phyloP scores from a whole-genome alignment of 768 basidiomycete species.

The Lenzites betulinus region DNA sequence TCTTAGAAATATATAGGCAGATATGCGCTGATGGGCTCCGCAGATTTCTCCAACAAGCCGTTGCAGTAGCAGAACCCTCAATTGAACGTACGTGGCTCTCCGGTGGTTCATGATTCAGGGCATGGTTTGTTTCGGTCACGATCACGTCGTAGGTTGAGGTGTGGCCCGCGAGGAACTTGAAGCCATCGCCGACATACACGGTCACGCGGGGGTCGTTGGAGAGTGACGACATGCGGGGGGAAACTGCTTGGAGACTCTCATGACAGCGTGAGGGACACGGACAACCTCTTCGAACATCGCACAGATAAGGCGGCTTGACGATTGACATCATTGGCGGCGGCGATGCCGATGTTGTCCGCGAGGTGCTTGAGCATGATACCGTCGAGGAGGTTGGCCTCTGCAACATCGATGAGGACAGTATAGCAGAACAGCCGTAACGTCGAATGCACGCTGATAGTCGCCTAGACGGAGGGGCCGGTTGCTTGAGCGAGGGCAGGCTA shows the following conservation, averaged over 20 bases:
- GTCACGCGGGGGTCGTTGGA: conserved; percentile 79
- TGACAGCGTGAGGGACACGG: no score
- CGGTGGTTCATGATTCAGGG: no score
- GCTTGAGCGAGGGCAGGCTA: no score
- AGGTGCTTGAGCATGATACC: conserved; percentile 90
- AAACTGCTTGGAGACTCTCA: conserved; percentile 90
- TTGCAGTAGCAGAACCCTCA: no score
- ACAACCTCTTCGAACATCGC: no score
- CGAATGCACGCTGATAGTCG: not conserved
- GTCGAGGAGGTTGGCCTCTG: conserved; percentile 94
- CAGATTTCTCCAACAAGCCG: no score
- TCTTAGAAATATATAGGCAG: no score
- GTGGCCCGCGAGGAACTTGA: conserved; percentile 93
- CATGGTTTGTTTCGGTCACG: no score
- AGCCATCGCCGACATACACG: conserved; percentile 91
- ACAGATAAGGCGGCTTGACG: no score
- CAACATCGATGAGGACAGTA: conserved; percentile 90
- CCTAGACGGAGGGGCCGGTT: no score
- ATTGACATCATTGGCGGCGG: conserved; percentile 98
- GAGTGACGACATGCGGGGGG: conserved; percentile 90
- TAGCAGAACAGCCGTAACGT: not conserved
- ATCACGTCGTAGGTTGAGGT: conserved; percentile 92
- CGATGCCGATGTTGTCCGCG: conserved; percentile 96
- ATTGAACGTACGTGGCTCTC: no score
- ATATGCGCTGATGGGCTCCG: no score